These are phyloP conservation scores for Eucalyptus regnans DNA, from an alignment of 345 rosid genomes.

Conservation along the genomic window DNA sequence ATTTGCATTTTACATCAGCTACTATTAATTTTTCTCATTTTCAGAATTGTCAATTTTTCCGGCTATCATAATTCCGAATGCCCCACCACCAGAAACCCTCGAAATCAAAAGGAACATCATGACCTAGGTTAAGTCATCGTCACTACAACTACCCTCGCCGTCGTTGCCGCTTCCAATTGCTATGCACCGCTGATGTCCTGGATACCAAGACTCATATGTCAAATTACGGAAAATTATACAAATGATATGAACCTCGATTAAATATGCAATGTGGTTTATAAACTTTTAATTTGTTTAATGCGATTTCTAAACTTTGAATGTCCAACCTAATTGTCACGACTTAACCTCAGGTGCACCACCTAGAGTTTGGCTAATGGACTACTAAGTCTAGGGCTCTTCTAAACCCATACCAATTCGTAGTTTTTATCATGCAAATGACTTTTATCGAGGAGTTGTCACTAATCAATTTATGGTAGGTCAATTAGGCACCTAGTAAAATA, in stretches of 20 bases:
- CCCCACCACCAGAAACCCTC: background rate
- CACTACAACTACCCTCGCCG: background rate
- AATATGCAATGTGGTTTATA: too few relatives aligned
- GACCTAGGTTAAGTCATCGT: background rate
- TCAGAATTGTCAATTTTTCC: background rate
- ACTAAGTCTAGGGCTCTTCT: too few relatives aligned
- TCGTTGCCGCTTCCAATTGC: background rate
- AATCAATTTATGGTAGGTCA: too few relatives aligned
- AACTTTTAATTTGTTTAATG: too few relatives aligned
- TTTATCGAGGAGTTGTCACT: fast-evolving
- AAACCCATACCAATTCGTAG: fast-evolving
- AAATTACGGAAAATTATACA: too few relatives aligned
- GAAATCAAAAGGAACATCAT: background rate
- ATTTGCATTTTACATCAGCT: background rate
- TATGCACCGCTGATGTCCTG: background rate
- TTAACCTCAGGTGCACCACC: too few relatives aligned
- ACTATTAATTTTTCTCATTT: background rate
- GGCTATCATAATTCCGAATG: background rate
- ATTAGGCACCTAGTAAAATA: too few relatives aligned
- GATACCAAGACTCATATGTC: background rate
- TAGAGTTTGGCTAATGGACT: too few relatives aligned
- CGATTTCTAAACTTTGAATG: too few relatives aligned
- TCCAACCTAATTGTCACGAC: background rate
- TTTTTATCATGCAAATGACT: too few relatives aligned
- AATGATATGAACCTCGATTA: too few relatives aligned